Evolutionary conservation across 2,329 filamentous ascomycete genomes (phyloP), one percentile per base, ranked within the genome.

Genomic region (Hymenoscyphus infarciens): DNA sequence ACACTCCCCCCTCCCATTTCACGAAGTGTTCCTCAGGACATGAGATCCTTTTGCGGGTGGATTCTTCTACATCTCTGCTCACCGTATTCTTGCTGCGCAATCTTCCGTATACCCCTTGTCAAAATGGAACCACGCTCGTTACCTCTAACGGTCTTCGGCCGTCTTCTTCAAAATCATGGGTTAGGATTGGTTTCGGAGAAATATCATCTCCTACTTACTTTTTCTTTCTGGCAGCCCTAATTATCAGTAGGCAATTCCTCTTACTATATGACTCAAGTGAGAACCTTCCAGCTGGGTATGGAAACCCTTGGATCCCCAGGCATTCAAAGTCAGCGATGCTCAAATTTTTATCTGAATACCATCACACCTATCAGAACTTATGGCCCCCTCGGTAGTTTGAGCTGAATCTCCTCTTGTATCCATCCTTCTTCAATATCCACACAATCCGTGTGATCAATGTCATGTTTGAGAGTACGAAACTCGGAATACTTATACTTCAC

Each of bases 201-300:
- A 52, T 22, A 52, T 8, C 19, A 25, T 22, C 22, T 52, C 45
- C 45, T 11, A 25, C 45, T 19, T 11, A 35, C 33, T 15, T 19
- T 49, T 8, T 31, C 10, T 33, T 31, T 33, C n/a, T 35, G 27
- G 53, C 42, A 38, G 58, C 45, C 58, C 10, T 39, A 55, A 31
- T 42, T 33, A 25, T 38, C 29, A 60, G 31, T 60, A 54, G 49
- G n/a, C 29, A n/a, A 19, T 31, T 29, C 16, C 22, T 54, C 35
- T 38, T 54, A 27, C 29, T 60, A 38, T 27, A 49, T 55, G 42
- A 54, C 58, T 57, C 60, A 38, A 61, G 60, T 61, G 60, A 57
- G 60, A 61, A 61, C 22, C 29, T 61, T 56, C 33, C 15, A 57
- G 53, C 53, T n/a, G 35, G 52, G 19, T 19, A 57, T 57, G 25